A percentile compares a stretch with the other conserved stretches of the same genome.
Evolutionary conservation across 306 rosid species (phyloP).

Genomic region (Dryas drummondii): DNA sequence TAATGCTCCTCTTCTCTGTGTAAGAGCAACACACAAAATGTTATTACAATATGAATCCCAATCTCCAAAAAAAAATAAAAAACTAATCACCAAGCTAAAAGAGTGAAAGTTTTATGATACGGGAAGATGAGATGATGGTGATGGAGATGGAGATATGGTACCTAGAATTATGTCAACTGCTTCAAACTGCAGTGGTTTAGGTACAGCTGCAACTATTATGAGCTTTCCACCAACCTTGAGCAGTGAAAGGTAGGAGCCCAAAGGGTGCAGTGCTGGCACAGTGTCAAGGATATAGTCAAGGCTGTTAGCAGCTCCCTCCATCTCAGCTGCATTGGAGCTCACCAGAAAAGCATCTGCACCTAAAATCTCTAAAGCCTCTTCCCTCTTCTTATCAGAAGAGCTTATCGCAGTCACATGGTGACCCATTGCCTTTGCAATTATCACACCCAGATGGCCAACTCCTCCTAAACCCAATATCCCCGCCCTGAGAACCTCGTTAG

Average conservation of each 20-base stretch:
- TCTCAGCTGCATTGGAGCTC: slow-evolving; percentile 32
- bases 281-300: slow-evolving; percentile 50
- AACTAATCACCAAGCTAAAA: background rate
- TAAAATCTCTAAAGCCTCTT: slow-evolving; percentile 38
- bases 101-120: too few species aligned
- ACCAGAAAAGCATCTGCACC: slow-evolving; percentile 46
- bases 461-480: slow-evolving; percentile 53
- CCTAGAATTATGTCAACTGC: slow-evolving; percentile 39
- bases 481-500: slow-evolving; percentile 27
- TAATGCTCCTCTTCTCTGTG: slow-evolving; percentile 40
- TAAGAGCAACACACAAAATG: background rate
- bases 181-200: slow-evolving; percentile 36
- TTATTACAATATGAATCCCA: background rate
- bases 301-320: slow-evolving; percentile 34
- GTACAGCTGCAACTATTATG: slow-evolving; percentile 41
- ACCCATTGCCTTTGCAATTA: slow-evolving; percentile 51
- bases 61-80: background rate
- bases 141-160: background rate
- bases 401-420: slow-evolving; percentile 58
- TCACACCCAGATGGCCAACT: slow-evolving; percentile 45
- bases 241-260: slow-evolving; percentile 34
- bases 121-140: too few species aligned
- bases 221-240: slow-evolving; percentile 42
- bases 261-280: slow-evolving; percentile 40
- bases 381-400: slow-evolving; percentile 49